phyloP scores from a whole-genome alignment of 192 early-diverging fungal species.

The Linnemannia zychae region DNA sequence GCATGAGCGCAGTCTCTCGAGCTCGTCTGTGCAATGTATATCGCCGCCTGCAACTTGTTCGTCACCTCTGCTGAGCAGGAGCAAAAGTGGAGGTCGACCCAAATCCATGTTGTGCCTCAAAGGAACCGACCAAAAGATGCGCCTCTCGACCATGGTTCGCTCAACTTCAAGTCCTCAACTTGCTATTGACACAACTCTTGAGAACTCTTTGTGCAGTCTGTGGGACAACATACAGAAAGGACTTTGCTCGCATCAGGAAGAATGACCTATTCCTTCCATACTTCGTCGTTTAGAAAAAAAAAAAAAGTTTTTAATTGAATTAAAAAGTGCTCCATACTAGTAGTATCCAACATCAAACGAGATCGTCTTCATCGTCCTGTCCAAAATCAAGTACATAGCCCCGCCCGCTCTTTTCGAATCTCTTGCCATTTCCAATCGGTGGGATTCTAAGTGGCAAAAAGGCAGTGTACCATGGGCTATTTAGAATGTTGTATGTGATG shows the following conservation, averaged over 20 bases:
- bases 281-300: not conserved
- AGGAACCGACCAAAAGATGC: slow-evolving; percentile 2
- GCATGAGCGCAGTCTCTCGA: not conserved
- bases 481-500: not conserved
- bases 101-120: not conserved
- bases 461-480: slow-evolving; percentile 63
- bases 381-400: slow-evolving; percentile 31
- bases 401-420: slow-evolving; percentile 41
- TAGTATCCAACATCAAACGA: slow-evolving; percentile 7
- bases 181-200: not conserved
- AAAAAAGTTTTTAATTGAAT: not conserved
- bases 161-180: not conserved
- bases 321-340: not conserved
- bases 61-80: not conserved
- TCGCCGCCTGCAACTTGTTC: not conserved
- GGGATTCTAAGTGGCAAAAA: slow-evolving; percentile 61
- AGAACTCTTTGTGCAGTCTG: not conserved
- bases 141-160: not conserved
- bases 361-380: slow-evolving; percentile 9
- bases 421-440: slow-evolving; percentile 59
- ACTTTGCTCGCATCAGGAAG: not conserved
- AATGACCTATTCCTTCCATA: not conserved
- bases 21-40: not conserved
- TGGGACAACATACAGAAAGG: not conserved
- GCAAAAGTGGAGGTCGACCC: not conserved